A percentile compares a stretch with the other conserved stretches of the same genome.
Conservation (phyloP, 129 eudicot species). For the Flaveria sonorensis region DNA sequence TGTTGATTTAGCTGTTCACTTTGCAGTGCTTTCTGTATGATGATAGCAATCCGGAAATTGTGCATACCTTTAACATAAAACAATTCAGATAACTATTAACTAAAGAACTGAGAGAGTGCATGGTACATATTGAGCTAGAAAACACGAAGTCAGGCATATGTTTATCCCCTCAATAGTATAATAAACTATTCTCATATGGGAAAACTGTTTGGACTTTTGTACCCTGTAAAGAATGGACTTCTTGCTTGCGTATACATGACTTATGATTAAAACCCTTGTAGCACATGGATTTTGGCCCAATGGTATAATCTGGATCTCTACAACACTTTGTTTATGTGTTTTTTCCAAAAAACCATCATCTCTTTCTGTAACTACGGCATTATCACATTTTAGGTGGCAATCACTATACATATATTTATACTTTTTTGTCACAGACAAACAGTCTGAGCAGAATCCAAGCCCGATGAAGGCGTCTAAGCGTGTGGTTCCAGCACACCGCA, state of each 20-base stretch:
- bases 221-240: background rate
- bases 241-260: background rate
- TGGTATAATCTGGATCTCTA: background rate
- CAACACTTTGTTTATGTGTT: background rate
- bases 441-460: conserved; percentile 41
- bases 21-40: background rate
- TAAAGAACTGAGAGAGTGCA: background rate
- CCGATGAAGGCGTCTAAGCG: conserved; percentile 57
- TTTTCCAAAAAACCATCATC: background rate
- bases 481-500: conserved; percentile 79
- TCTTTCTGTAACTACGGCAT: background rate
- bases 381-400: background rate
- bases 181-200: background rate
- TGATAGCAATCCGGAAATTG: background rate
- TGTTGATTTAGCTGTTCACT: background rate
- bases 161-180: background rate
- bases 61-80: background rate
- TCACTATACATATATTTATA: background rate
- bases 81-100: background rate
- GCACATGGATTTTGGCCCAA: background rate
- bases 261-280: background rate
- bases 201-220: background rate
- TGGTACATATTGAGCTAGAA: background rate
- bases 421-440: conserved; percentile 44
- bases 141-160: background rate